Evolutionary conservation across 139 green algal species (phyloP).

Genomic region (Parachlorella kessleri): DNA sequence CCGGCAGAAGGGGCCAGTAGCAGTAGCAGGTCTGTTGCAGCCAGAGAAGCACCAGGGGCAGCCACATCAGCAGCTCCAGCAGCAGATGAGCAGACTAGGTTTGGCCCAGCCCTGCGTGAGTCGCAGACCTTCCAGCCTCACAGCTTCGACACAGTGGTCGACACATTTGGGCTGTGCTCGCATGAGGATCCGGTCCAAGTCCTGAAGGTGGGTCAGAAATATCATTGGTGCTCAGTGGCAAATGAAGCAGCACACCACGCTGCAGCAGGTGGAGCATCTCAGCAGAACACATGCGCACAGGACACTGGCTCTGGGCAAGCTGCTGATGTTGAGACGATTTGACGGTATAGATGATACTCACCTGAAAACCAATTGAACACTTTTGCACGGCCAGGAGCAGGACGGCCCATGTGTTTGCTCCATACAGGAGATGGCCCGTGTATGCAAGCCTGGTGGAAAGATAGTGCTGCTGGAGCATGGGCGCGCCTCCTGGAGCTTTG

Average conservation of each 20-base stretch:
- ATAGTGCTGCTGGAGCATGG: conserved; percentile 78
- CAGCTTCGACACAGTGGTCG: conserved; percentile 78
- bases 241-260: too few species aligned
- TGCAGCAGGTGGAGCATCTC: too few species aligned
- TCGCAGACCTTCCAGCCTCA: conserved; percentile 36
- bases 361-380: conserved; percentile 2
- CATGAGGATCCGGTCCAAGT: conserved; percentile 56
- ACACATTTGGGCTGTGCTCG: conserved; percentile 81
- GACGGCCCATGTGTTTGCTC: too few species aligned
- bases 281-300: too few species aligned
- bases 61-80: neutral
- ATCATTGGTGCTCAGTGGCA: too few species aligned
- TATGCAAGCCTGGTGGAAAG: conserved; percentile 56
- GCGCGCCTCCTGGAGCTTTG: conserved; percentile 32
- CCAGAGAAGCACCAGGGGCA: neutral
- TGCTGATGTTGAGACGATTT: too few species aligned
- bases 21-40: too few species aligned
- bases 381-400: too few species aligned
- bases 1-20: conserved; percentile 9
- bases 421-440: conserved; percentile 51
- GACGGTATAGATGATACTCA: too few species aligned
- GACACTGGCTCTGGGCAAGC: too few species aligned
- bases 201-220: conserved; percentile 31
- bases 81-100: neutral
- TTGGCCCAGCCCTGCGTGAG: conserved; percentile 7